phyloP scores from a whole-genome alignment of 495 filamentous ascomycete genomes.

The Zalerion maritima region DNA sequence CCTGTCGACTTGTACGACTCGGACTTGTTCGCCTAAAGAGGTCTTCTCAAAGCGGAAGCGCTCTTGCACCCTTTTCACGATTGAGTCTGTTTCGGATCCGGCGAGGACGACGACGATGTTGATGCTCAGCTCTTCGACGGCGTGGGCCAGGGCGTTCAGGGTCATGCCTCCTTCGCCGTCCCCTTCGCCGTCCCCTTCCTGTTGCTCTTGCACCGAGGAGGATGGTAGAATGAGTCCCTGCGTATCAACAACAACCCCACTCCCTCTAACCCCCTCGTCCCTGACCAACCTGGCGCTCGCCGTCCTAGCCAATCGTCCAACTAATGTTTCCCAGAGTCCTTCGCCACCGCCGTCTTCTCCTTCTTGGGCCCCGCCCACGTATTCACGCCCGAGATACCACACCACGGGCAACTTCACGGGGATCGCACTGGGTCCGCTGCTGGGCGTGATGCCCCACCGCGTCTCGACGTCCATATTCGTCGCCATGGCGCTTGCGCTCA shows the following conservation, averaged over 20 bases:
- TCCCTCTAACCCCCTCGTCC: slow-evolving; percentile 50
- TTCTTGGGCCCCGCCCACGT: no score
- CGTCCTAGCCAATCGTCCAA: slow-evolving; percentile 65
- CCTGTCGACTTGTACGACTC: slow-evolving; percentile 66
- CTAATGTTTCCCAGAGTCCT: no score
- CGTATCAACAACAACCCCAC: slow-evolving; percentile 79
- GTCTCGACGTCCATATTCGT: slow-evolving; percentile 81
- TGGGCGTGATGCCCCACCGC: slow-evolving; percentile 83
- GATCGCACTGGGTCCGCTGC: slow-evolving; percentile 71
- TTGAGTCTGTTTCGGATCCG: slow-evolving; percentile 63
- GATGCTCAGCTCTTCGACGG: slow-evolving; percentile 20
- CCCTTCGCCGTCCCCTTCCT: neutral
- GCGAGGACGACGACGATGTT: slow-evolving; percentile 73
- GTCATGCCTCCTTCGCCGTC: no score
- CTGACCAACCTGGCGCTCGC: slow-evolving; percentile 66
- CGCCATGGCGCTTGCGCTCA: slow-evolving; percentile 71
- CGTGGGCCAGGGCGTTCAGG: no score
- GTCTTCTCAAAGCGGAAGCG: slow-evolving; percentile 55
- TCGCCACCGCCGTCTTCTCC: slow-evolving; percentile 57
- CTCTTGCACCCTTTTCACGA: slow-evolving; percentile 63
- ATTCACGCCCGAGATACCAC: slow-evolving; percentile 73
- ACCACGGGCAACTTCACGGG: slow-evolving; percentile 85
- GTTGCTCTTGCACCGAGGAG: neutral
- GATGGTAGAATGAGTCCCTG: slow-evolving; percentile 39
- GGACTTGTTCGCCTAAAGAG: slow-evolving; percentile 44